Evolutionary conservation across 805 yeast species (phyloP).

Genomic region (Candida lessepsii): DNA sequence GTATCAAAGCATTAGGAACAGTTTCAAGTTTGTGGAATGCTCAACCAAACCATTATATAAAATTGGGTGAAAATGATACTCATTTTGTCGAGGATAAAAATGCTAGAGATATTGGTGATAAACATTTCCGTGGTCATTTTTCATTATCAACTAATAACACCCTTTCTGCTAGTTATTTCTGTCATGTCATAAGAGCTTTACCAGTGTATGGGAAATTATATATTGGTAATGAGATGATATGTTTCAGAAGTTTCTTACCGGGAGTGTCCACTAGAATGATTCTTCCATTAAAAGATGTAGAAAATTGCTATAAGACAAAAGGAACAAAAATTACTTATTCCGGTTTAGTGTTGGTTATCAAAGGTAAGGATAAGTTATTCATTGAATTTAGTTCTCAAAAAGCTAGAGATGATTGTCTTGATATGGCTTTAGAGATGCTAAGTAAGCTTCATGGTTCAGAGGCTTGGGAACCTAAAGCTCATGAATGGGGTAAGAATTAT

Average conservation of each 20-base stretch:
- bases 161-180: slow-evolving; percentile 66
- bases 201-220: slow-evolving; percentile 86
- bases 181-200: slow-evolving; percentile 64
- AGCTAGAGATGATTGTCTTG: slow-evolving; percentile 72
- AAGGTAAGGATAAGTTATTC: slow-evolving; percentile 73
- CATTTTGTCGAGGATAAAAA: slow-evolving; percentile 45
- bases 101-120: slow-evolving; percentile 47
- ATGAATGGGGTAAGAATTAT: slow-evolving; percentile 26
- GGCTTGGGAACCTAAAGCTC: slow-evolving; percentile 20
- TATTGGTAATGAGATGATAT: slow-evolving; percentile 64
- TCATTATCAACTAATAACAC: slow-evolving; percentile 52
- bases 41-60: slow-evolving; percentile 60
- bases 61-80: slow-evolving; percentile 39
- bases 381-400: slow-evolving; percentile 69
- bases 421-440: slow-evolving; percentile 48
- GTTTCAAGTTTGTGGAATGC: slow-evolving; percentile 52
- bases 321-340: slow-evolving; percentile 68
- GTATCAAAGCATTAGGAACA: slow-evolving; percentile 30
- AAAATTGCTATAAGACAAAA: slow-evolving; percentile 62
- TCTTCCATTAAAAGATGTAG: slow-evolving; percentile 72
- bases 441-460: slow-evolving; percentile 37
- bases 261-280: slow-evolving; percentile 80
- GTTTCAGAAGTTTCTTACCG: slow-evolving; percentile 77
- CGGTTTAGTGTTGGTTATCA: slow-evolving; percentile 67
- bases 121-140: slow-evolving; percentile 65